A percentile compares a stretch with the other conserved stretches of the same genome.
Evolutionary conservation across 805 yeast species (phyloP).

Genomic region (Yarrowia sp.): DNA sequence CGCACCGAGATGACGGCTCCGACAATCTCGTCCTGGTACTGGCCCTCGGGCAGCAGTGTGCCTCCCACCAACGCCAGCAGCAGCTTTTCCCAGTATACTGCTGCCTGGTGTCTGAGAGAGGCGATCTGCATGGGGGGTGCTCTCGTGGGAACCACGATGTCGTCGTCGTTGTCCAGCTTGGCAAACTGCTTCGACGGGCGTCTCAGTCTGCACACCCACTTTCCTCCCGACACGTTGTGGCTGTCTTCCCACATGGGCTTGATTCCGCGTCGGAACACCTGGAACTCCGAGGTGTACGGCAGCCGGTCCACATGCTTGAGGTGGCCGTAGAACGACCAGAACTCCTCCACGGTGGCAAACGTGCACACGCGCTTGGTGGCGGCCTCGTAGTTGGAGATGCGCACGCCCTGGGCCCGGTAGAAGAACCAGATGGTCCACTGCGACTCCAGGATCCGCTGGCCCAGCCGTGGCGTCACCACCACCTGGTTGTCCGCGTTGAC

Average conservation of each 20-base stretch:
- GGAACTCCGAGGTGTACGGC: slow-evolving; percentile 46
- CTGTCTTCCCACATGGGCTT: slow-evolving; percentile 72
- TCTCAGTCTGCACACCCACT: slow-evolving; percentile 57
- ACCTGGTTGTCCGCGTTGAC: slow-evolving; percentile 19
- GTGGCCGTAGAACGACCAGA: slow-evolving; percentile 93
- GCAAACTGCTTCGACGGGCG: slow-evolving; percentile 35
- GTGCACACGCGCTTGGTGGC: slow-evolving; percentile 72
- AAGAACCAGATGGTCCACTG: slow-evolving; percentile 38
- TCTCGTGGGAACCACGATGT: slow-evolving; percentile 14
- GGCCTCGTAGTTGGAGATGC: slow-evolving; percentile 33
- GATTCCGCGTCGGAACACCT: slow-evolving; percentile 57
- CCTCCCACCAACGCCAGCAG: slow-evolving; percentile 54
- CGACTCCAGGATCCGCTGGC: slow-evolving; percentile 30
- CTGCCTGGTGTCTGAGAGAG: slow-evolving; percentile 31
- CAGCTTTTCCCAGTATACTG: slow-evolving; percentile 43
- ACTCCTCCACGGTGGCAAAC: slow-evolving; percentile 87
- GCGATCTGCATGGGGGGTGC: slow-evolving; percentile 25
- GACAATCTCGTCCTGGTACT: slow-evolving; percentile 42
- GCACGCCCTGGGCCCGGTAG: slow-evolving; percentile 35
- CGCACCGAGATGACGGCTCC: slow-evolving; percentile 62
- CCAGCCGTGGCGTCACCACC: slow-evolving; percentile 30
- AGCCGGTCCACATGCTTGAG: slow-evolving; percentile 33
- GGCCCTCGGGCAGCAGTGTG: slow-evolving; percentile 40
- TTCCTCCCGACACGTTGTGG: slow-evolving; percentile 56
- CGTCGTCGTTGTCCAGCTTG: slow-evolving; percentile 8